Base-by-base conservation (phyloP, 2,329 filamentous ascomycete genomes). In the Xylariaceae sp. region DNA sequence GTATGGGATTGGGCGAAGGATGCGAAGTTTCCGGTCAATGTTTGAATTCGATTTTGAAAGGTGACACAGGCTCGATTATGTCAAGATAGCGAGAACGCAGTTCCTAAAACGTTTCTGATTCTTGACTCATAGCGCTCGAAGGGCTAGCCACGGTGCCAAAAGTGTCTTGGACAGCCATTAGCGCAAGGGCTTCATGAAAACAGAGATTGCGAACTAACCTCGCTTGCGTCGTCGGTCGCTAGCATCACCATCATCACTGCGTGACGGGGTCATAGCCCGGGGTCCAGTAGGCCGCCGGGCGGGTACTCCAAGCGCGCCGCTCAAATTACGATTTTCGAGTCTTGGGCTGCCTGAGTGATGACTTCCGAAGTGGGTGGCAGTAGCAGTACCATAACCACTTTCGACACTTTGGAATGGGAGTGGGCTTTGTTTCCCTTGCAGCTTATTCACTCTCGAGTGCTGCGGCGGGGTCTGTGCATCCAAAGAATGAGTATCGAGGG, bases 191-290 rank as follows among this genome's bases (percentile, higher is more conserved):
- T 27, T 27, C 22, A 27, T 27, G 22, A 27, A 27, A 27, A 27
- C 22, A 27, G 22, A 27, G 4, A 27, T 10, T 30, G 12, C 6
- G 43, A 19, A 59, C 74, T 62, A 69, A 83, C 81, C 76, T 75
- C 80, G 74, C 71, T 83, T 84, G 39, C 76, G 71, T 57, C 78
- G 70, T 55, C 75, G 70, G 53, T 78, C 76, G 22, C 73, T 73
- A 47, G 67, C 67, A 9, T 69, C 69, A 17, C 68, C 69, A 49
- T 75, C 75, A 39, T 76, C 73, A 42, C 75, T 66, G 44, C 65
- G 66, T 12, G 64, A 80, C 0, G 80, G 80, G 5, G 80, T 83
- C 80, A 83, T 83, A 15, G 80, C 79, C 54, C 80, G 68, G 12
- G 80, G 80, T 18, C 80, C 80, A 46, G 77, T 82, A 19, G 80